A percentile compares a stretch with the other conserved stretches of the same genome.
These are phyloP conservation scores for Fonsecaea multimorphosa DNA, from an alignment of 2,329 filamentous ascomycete species.

Conservation along the genomic window DNA sequence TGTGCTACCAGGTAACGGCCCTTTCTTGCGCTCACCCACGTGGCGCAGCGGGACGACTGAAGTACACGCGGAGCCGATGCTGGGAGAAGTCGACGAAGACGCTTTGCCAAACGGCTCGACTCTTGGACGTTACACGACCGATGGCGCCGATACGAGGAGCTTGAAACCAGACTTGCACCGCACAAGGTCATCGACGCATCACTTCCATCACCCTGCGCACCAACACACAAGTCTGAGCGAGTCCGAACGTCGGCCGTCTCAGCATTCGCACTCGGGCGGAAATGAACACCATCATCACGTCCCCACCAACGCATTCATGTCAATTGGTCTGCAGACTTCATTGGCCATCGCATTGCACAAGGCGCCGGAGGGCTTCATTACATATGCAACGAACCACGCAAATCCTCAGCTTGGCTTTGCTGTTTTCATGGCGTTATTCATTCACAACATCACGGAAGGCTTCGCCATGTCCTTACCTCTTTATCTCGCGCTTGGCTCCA, in stretches of 20 bases:
- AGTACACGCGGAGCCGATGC: conserved; percentile 16
- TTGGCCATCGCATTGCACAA: conserved; percentile 96
- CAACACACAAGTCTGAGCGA: conserved; percentile 26
- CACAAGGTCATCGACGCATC: conserved; percentile 37
- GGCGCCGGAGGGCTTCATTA: conserved; percentile 85
- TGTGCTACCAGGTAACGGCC: conserved; percentile 26
- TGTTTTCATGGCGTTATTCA: conserved; percentile 93
- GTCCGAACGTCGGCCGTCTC: conserved; percentile 21
- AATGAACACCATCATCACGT: conserved; percentile 88
- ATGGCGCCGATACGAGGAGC: conserved; percentile 24
- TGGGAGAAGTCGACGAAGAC: conserved; percentile 29
- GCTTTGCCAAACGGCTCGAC: conserved; percentile 9
- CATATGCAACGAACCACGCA: conserved; percentile 95
- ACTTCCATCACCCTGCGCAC: conserved; percentile 38
- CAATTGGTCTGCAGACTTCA: conserved; percentile 93
- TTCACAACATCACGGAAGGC: conserved; percentile 97
- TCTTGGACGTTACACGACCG: conserved; percentile 16
- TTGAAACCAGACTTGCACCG: conserved; percentile 25
- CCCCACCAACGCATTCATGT: conserved; percentile 88
- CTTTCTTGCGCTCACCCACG: conserved; percentile 25
- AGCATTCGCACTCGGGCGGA: conserved; percentile 28
- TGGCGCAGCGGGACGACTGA: conserved; percentile 27
- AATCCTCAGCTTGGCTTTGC: conserved; percentile 86
- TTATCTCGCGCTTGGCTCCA: conserved; percentile 85
- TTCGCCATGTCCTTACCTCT: conserved; percentile 92